Percentiles rank a stretch among this genome's conserved stretches.
phyloP scores from a whole-genome alignment of 192 early-diverging fungal genomes.

The Pecoramyces ruminantium region DNA sequence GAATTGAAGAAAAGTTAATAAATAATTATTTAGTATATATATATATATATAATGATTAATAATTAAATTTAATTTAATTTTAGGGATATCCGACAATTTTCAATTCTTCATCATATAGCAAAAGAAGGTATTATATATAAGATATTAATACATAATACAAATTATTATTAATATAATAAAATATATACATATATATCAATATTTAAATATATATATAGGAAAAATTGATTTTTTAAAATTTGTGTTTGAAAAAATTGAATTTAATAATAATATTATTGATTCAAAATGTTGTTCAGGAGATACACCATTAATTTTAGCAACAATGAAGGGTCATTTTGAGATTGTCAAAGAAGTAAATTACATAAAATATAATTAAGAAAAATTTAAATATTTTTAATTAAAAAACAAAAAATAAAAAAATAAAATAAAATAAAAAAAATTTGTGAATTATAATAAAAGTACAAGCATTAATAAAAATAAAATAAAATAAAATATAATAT shows the following conservation, averaged over 20 bases:
- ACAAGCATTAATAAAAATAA: no score
- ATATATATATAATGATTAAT: no score
- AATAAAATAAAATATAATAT: no score
- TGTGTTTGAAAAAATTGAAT: background rate
- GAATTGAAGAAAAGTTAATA: background rate
- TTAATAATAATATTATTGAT: background rate
- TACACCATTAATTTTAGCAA: slow-evolving; percentile 27
- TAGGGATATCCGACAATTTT: background rate
- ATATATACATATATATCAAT: no score
- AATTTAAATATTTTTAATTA: background rate
- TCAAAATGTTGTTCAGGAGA: slow-evolving; percentile 21
- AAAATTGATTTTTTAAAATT: background rate
- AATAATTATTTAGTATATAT: background rate
- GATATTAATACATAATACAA: no score
- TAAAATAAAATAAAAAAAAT: no score
- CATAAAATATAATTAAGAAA: background rate
- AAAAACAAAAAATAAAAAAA: no score
- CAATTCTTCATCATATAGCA: background rate
- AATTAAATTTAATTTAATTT: no score
- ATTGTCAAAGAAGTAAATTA: slow-evolving; percentile 13
- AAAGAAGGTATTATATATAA: background rate
- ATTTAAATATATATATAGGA: background rate
- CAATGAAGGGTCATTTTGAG: slow-evolving; percentile 7
- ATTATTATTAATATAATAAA: no score
- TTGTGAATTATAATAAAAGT: no score